phyloP scores from a whole-genome alignment of 352 stramenopile genomes.

The Pythium coloratum region DNA sequence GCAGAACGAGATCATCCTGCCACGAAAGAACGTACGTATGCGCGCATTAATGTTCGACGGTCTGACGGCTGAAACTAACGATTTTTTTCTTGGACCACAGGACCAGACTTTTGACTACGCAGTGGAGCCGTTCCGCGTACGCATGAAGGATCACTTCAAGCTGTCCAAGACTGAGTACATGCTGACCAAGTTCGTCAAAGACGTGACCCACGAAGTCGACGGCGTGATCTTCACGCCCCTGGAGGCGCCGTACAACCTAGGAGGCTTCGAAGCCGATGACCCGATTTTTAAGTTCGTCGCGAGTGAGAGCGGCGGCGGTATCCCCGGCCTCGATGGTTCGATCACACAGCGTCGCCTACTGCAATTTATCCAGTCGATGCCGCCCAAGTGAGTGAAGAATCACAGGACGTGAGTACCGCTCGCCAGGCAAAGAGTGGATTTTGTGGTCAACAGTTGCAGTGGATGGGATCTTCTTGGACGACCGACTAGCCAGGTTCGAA shows the following conservation, averaged over 20 bases:
- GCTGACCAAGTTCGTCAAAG: constrained; percentile 85
- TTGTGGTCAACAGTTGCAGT: constrained; percentile 6
- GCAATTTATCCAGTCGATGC: constrained; percentile 78
- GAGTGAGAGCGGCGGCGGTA: constrained; percentile 71
- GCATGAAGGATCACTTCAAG: constrained; percentile 90
- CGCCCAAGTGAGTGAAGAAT: constrained; percentile 39
- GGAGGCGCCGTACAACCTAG: constrained; percentile 82
- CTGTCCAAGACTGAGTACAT: constrained; percentile 85
- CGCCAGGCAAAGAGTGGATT: constrained; percentile 27
- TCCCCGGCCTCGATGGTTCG: constrained; percentile 78
- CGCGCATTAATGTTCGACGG: no score
- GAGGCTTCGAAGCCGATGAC: constrained; percentile 80
- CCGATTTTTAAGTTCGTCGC: constrained; percentile 89
- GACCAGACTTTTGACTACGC: constrained; percentile 76
- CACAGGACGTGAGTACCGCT: neutral
- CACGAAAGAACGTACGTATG: constrained; percentile 73
- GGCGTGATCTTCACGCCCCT: constrained; percentile 87
- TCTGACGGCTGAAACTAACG: neutral
- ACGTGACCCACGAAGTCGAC: constrained; percentile 85
- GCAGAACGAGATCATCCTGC: constrained; percentile 88
- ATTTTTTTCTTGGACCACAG: constrained; percentile 23
- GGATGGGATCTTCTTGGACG: neutral
- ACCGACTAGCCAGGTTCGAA: constrained; percentile 1
- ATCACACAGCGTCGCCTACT: constrained; percentile 79
- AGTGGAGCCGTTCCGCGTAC: constrained; percentile 84